A percentile compares a stretch with the other conserved stretches of the same genome.
Conservation (phyloP, 352 stramenopile species). For the Phytophthora sp. region DNA sequence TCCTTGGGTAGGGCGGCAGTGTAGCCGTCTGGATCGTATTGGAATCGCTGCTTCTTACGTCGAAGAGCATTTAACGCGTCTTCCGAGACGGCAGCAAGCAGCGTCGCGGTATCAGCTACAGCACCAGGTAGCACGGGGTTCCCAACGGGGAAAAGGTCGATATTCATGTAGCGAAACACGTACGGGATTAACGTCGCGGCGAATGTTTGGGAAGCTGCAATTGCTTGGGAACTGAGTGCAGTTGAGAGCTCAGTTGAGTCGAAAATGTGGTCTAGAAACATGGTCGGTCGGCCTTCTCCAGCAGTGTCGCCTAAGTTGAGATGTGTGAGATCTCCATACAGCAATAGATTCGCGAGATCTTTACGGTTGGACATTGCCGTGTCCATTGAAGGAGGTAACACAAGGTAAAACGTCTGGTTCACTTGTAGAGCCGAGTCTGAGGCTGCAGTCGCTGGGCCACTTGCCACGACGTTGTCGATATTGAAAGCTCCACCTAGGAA, state of each 20-base stretch:
- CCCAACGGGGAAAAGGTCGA: slow-evolving; percentile 46
- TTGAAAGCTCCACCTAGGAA: slow-evolving; percentile 46
- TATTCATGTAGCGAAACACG: slow-evolving; percentile 52
- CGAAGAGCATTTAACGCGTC: slow-evolving; percentile 39
- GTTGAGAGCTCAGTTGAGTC: slow-evolving; percentile 15
- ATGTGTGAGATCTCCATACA: slow-evolving; percentile 51
- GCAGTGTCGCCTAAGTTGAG: slow-evolving; percentile 20
- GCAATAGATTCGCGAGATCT: slow-evolving; percentile 46
- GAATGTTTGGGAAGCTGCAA: slow-evolving; percentile 27
- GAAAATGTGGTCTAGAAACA: slow-evolving; percentile 59
- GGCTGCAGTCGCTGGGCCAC: not conserved
- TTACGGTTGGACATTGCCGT: slow-evolving; percentile 31
- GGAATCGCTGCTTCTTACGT: slow-evolving; percentile 53
- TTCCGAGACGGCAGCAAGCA: slow-evolving; percentile 42
- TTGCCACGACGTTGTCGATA: slow-evolving; percentile 29
- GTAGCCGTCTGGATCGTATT: slow-evolving; percentile 40
- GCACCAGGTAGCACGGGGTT: slow-evolving; percentile 43
- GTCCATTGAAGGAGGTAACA: slow-evolving; percentile 19
- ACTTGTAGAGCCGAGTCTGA: slow-evolving; percentile 46
- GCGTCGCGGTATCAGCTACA: slow-evolving; percentile 15
- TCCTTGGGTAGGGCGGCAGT: slow-evolving; percentile 26
- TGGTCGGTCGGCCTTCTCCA: slow-evolving; percentile 24
- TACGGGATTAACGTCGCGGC: slow-evolving; percentile 44
- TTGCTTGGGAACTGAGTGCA: slow-evolving; percentile 10
- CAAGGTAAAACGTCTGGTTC: slow-evolving; percentile 49